Evolutionary conservation across 1,284 basidiomycete species (phyloP), one percentile per base, ranked within the genome.

Genomic region (Athelia sp.): DNA sequence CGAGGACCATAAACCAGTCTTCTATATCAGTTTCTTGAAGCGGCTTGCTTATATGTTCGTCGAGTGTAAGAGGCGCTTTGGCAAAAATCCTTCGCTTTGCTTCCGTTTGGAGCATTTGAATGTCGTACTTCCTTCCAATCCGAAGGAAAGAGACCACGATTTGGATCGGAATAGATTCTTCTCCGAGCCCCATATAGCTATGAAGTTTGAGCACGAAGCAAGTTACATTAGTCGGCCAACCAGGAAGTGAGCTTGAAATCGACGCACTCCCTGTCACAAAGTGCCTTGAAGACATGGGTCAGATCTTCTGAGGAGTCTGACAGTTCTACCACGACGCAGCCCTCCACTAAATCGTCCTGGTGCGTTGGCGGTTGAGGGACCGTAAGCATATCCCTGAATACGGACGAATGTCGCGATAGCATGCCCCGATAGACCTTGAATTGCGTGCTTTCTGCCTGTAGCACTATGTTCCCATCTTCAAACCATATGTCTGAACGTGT

Each of bases 401-500:
- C 38, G 8, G 53, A 51, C 8, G 61, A 62, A 31, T 57, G 46
- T 10, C 34, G 14, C n/a, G 38, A 21, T 17, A 61, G 44, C 40
- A 55, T 35, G 24, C 49, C 51, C 4, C 59, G 52, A 24, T 60
- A 59, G 18, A 62, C 58, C 3, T 51, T 52, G 34, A 60, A 60
- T 9, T 19, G 29, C 49, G 54, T 57, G 4, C 47, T 55, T 50
- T 63, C 54, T 3, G 52, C 60, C 35, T 54, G 50, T 23, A 61
- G 58, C 47, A 62, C 48, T 50, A 62, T 34, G 50, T 62, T 62
- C 45, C 60, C 60, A 11, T 60, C 61, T 1, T 55, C 52, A 3
- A 52, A 19, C 60, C 59, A 60, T 4, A 29, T 13, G 4, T 29
- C 26, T 13, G 26, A 29, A 4, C 26, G 26, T 4, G 26, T 29